phyloP scores from a whole-genome alignment of 176 grass and related monocot genomes.

The Otatea glauca region DNA sequence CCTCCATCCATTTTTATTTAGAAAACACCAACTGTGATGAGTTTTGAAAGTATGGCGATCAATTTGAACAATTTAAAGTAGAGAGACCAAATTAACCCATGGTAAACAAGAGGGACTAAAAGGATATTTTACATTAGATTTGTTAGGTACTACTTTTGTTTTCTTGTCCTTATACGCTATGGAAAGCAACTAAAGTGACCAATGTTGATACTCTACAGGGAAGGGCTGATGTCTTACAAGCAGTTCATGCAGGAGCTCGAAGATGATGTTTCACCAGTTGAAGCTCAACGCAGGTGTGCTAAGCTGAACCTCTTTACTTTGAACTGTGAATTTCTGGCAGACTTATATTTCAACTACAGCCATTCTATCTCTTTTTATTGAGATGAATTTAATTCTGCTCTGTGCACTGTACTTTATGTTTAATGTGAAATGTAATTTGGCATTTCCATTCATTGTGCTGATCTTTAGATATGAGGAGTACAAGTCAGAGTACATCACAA shows the following conservation, averaged over 20 bases:
- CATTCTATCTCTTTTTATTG: neutral
- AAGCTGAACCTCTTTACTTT: slow-evolving; percentile 16
- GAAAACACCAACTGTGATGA: neutral
- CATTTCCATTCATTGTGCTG: slow-evolving; percentile 27
- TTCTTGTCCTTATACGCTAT: neutral
- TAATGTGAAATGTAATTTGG: slow-evolving; percentile 17
- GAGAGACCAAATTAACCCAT: slow-evolving; percentile 1
- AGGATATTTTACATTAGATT: slow-evolving; percentile 3
- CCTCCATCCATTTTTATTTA: slow-evolving; percentile 10
- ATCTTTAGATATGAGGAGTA: slow-evolving; percentile 94
- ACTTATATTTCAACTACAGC: slow-evolving; percentile 28
- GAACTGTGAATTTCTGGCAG: slow-evolving; percentile 21
- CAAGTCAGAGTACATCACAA: slow-evolving; percentile 91
- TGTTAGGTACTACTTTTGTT: slow-evolving; percentile 21
- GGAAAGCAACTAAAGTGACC: slow-evolving; percentile 18
- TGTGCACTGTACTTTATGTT: slow-evolving; percentile 6
- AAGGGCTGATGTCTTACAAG: slow-evolving; percentile 97
- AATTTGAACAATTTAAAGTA: slow-evolving; percentile 4
- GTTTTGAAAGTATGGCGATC: slow-evolving; percentile 7
- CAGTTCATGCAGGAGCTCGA: slow-evolving; percentile 99
- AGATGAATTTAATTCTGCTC: slow-evolving; percentile 17
- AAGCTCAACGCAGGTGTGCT: slow-evolving; percentile 83
- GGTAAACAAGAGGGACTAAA: slow-evolving; percentile 4
- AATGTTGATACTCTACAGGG: slow-evolving; percentile 54
- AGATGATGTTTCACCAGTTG: slow-evolving; percentile 90